Percentiles rank a stretch among this genome's conserved stretches.
phyloP scores from a whole-genome alignment of 164 flowering plant genomes.

The Saururus chinensis region DNA sequence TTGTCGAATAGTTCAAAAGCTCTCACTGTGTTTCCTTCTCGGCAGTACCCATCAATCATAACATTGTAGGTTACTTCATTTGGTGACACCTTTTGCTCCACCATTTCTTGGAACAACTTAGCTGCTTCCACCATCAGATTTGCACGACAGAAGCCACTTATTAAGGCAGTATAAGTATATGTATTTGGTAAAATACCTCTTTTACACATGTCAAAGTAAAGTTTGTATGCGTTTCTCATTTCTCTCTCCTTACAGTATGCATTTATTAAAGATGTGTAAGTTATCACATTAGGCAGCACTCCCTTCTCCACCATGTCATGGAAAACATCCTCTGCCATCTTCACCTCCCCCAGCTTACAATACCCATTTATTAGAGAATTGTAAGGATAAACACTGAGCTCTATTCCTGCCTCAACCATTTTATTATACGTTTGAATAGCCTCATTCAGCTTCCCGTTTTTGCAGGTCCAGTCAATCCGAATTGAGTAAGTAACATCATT shows the following conservation, averaged over 20 bases:
- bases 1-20: conserved; percentile 69
- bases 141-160: conserved; percentile 58
- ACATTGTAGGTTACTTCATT: conserved; percentile 86
- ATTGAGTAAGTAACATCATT: conserved; percentile 69
- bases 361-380: conserved; percentile 66
- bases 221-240: conserved; percentile 42
- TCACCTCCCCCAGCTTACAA: conserved; percentile 54
- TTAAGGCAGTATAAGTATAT: conserved; percentile 64
- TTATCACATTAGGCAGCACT: conserved; percentile 54
- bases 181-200: conserved; percentile 62
- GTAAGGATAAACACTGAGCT: conserved; percentile 51
- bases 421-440: conserved; percentile 35
- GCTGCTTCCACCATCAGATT: conserved; percentile 59
- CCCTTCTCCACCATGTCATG: conserved; percentile 49
- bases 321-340: conserved; percentile 37
- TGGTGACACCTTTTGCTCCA: conserved; percentile 33
- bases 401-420: conserved; percentile 45
- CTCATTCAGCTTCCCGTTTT: conserved; percentile 40
- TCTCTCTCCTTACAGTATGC: conserved; percentile 61
- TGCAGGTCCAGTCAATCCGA: conserved; percentile 62
- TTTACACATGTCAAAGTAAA: conserved; percentile 63
- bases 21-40: conserved; percentile 43
- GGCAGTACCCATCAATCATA: conserved; percentile 74
- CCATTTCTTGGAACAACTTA: conserved; percentile 51
- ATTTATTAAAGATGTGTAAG: conserved; percentile 67